These are phyloP conservation scores for Neofusicoccum ribis DNA, from an alignment of 2,329 filamentous ascomycete species.

Conservation along the genomic window DNA sequence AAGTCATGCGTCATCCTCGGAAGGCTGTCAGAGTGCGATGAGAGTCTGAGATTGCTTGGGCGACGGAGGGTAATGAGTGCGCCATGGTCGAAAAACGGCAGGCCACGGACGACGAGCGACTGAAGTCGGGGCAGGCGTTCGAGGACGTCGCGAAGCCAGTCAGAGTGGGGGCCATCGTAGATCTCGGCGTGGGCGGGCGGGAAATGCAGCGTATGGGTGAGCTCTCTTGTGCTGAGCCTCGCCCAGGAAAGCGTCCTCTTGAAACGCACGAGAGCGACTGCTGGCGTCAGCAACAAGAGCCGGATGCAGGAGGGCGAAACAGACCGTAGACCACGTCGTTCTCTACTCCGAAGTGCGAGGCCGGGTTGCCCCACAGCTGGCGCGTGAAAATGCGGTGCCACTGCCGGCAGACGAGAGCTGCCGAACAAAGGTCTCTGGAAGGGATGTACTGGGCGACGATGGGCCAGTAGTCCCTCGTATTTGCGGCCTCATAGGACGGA, in stretches of 20 bases:
- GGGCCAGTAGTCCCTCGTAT: conserved; percentile 55
- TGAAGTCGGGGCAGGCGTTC: conserved; percentile 60
- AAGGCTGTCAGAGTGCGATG: conserved; percentile 24
- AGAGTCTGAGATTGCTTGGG: conserved; percentile 30
- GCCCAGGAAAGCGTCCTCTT: conserved; percentile 57
- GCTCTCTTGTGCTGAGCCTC: conserved; percentile 52
- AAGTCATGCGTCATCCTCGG: conserved; percentile 24
- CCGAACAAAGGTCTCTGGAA: conserved; percentile 57
- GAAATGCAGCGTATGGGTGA: conserved; percentile 63
- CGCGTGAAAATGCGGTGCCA: conserved; percentile 62
- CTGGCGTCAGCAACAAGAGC: neutral
- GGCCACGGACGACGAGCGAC: conserved; percentile 57
- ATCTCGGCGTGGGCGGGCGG: conserved; percentile 62
- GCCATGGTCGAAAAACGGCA: conserved; percentile 64
- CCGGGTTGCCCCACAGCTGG: conserved; percentile 63
- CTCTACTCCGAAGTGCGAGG: conserved; percentile 61
- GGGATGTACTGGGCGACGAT: conserved; percentile 59
- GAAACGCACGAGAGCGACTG: conserved; percentile 61
- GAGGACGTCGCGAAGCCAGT: conserved; percentile 61
- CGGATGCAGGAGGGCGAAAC: neutral
- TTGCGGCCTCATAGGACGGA: conserved; percentile 61
- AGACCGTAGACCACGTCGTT: conserved; percentile 61
- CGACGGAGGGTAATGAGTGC: conserved; percentile 53
- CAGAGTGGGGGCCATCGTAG: conserved; percentile 59
- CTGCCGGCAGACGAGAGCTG: conserved; percentile 55